phyloP scores from a whole-genome alignment of 2,329 filamentous ascomycete genomes.

The Trichoderma sp. region DNA sequence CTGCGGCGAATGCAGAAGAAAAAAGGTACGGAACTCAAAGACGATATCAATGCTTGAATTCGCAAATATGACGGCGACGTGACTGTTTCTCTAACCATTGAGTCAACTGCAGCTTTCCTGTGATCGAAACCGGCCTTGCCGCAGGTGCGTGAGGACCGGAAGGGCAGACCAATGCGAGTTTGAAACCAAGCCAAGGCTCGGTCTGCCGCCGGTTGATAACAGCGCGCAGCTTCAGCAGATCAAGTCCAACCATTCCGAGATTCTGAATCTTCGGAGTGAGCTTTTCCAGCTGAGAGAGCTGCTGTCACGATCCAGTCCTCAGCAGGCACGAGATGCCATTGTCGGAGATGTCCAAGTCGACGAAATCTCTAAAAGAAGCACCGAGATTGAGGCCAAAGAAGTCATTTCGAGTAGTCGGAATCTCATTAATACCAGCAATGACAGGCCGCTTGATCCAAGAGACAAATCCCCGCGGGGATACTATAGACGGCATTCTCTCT shows the following conservation, averaged over 20 bases:
- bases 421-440: neutral
- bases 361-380: neutral
- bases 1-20: constrained; percentile 20
- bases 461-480: constrained; percentile 21
- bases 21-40: constrained; percentile 13
- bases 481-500: constrained; percentile 11
- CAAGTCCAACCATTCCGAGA: constrained; percentile 11
- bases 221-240: constrained; percentile 17
- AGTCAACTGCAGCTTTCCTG: neutral
- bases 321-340: neutral
- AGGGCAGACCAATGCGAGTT: constrained; percentile 23
- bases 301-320: neutral
- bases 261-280: constrained; percentile 11
- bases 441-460: constrained; percentile 16
- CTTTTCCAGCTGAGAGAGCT: constrained; percentile 7
- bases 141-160: constrained; percentile 17
- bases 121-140: constrained; percentile 13
- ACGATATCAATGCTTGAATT: neutral
- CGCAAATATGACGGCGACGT: neutral
- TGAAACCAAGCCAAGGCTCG: neutral
- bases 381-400: neutral
- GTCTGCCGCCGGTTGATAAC: neutral
- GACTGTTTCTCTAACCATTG: neutral
- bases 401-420: neutral
- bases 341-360: neutral